phyloP scores from a whole-genome alignment of 345 rosid species.

The Hypericum perforatum region DNA sequence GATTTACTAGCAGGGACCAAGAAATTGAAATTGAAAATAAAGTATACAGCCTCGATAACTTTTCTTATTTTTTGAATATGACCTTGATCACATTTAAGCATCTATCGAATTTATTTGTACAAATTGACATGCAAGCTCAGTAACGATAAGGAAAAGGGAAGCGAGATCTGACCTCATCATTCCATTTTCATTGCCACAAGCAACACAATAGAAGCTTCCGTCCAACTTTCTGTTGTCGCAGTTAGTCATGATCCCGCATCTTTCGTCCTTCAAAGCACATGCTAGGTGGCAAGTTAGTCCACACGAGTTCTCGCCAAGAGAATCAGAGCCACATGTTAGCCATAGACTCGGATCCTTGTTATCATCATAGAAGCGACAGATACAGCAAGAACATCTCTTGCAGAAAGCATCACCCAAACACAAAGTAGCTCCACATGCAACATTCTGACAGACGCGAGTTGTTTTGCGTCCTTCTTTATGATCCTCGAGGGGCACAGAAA shows the following conservation, averaged over 20 bases:
- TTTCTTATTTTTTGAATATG: too few species aligned
- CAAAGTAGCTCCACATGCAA: conserved; percentile 53
- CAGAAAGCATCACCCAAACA: conserved; percentile 44
- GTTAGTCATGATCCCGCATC: conserved; percentile 38
- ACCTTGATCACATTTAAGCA: too few species aligned
- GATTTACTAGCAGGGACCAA: neutral
- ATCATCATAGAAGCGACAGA: conserved; percentile 62
- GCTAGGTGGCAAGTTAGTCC: conserved; percentile 67
- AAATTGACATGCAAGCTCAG: neutral
- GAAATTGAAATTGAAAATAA: neutral
- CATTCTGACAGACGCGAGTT: conserved; percentile 44
- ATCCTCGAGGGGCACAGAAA: conserved; percentile 12
- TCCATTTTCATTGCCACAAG: conserved; percentile 51
- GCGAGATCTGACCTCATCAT: conserved; percentile 36
- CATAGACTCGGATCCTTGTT: conserved; percentile 85
- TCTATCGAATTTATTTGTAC: too few species aligned
- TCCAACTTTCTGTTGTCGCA: conserved; percentile 32
- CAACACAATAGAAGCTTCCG: conserved; percentile 55
- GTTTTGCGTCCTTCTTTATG: conserved; percentile 22
- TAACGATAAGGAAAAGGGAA: neutral
- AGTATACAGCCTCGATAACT: neutral
- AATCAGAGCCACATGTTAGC: conserved; percentile 61
- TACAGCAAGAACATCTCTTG: conserved; percentile 79
- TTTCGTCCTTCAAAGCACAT: conserved; percentile 51
- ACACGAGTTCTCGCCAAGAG: conserved; percentile 38